Percentiles rank a stretch among this genome's conserved stretches.
phyloP scores from a whole-genome alignment of 2,329 filamentous ascomycete genomes.

The Sarocladium oryzae region DNA sequence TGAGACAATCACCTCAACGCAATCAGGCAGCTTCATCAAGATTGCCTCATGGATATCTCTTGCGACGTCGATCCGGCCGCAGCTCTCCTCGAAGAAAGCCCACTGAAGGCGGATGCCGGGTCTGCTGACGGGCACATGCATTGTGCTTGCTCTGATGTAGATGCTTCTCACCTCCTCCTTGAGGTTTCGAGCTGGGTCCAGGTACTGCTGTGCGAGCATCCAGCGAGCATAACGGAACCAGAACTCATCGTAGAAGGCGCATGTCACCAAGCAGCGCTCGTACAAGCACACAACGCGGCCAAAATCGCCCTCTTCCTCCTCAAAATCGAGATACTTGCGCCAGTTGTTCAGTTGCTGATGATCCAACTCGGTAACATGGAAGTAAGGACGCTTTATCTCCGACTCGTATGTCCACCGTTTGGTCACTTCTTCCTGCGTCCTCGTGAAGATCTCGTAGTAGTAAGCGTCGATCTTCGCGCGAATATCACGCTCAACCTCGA shows the following conservation, averaged over 20 bases:
- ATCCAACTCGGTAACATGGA: slow-evolving; percentile 90
- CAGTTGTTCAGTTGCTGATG: slow-evolving; percentile 80
- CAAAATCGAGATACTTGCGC: slow-evolving; percentile 94
- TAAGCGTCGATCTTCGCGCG: slow-evolving; percentile 72
- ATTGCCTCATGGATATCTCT: slow-evolving; percentile 81
- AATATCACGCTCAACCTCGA: slow-evolving; percentile 78
- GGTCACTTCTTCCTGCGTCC: slow-evolving; percentile 79
- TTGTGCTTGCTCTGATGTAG: slow-evolving; percentile 76
- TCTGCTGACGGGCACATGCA: slow-evolving; percentile 81
- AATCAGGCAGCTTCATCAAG: slow-evolving; percentile 67
- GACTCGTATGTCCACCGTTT: slow-evolving; percentile 94
- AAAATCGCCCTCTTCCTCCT: slow-evolving; percentile 78
- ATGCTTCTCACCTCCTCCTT: slow-evolving; percentile 82
- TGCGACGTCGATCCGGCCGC: slow-evolving; percentile 68
- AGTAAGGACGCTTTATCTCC: slow-evolving; percentile 92
- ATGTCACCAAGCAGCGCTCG: slow-evolving; percentile 87
- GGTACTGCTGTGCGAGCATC: slow-evolving; percentile 76
- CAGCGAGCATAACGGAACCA: slow-evolving; percentile 96
- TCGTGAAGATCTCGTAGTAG: slow-evolving; percentile 74
- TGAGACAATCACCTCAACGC: slow-evolving; percentile 81
- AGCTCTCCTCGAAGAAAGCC: slow-evolving; percentile 89
- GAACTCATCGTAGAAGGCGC: slow-evolving; percentile 93
- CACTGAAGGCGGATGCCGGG: slow-evolving; percentile 83
- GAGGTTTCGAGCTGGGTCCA: slow-evolving; percentile 39
- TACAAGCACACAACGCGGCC: slow-evolving; percentile 75